Percentiles rank a stretch among this genome's conserved stretches.
Evolutionary conservation across 495 filamentous ascomycete genomes (phyloP).

Genomic region (Melanomma pulvis-pyrius): DNA sequence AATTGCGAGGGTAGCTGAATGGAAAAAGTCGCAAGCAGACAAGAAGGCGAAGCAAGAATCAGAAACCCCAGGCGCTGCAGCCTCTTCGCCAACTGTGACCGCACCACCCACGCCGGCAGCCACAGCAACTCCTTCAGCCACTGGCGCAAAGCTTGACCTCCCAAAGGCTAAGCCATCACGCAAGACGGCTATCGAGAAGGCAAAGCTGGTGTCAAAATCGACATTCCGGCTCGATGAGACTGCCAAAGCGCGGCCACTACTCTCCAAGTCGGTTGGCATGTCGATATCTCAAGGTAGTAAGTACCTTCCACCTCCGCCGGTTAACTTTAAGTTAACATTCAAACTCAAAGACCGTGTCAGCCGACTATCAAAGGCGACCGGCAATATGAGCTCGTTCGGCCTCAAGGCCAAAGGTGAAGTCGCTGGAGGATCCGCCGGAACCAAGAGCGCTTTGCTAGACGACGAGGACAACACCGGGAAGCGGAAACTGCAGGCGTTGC

Average conservation of each 20-base stretch:
- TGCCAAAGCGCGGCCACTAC: slow-evolving; percentile 1
- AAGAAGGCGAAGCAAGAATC: slow-evolving; percentile 11
- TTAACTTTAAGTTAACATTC: slow-evolving; percentile 26
- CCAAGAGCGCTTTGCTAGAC: slow-evolving; percentile 77
- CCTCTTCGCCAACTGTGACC: not conserved
- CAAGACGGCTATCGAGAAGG: slow-evolving; percentile 5
- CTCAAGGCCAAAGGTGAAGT: slow-evolving; percentile 61
- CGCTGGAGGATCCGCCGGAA: slow-evolving; percentile 66
- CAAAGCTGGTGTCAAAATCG: slow-evolving; percentile 8
- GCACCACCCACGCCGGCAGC: slow-evolving; percentile 6
- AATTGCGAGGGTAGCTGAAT: slow-evolving; percentile 34
- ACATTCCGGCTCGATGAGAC: slow-evolving; percentile 17
- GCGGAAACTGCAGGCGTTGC: slow-evolving; percentile 56
- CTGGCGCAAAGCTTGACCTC: not conserved
- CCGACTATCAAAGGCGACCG: slow-evolving; percentile 60
- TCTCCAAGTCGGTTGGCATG: slow-evolving; percentile 17
- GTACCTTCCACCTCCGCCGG: slow-evolving; percentile 59
- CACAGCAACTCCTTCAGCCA: not conserved
- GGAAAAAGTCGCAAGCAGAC: slow-evolving; percentile 17
- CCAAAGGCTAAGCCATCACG: not conserved
- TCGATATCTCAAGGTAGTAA: slow-evolving; percentile 58
- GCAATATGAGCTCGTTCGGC: slow-evolving; percentile 82
- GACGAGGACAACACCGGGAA: slow-evolving; percentile 85
- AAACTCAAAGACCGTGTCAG: slow-evolving; percentile 44
- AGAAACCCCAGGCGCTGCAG: not conserved